A percentile compares a stretch with the other conserved stretches of the same genome.
Evolutionary conservation across 2,329 filamentous ascomycete genomes (phyloP).

Genomic region (Phyllosticta citribraziliensis): DNA sequence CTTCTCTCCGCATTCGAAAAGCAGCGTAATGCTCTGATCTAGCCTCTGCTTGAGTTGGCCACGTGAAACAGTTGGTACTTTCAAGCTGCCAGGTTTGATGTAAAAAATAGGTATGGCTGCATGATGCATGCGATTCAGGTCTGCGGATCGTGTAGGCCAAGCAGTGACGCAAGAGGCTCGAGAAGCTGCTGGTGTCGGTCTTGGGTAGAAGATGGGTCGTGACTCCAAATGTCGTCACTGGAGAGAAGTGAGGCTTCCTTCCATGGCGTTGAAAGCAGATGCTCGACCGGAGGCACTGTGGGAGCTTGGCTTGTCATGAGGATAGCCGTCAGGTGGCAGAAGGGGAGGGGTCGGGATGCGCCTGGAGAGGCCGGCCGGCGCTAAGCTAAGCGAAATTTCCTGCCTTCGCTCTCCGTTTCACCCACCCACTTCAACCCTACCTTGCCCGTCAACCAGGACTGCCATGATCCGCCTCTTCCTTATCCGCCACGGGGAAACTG

Average conservation of each 20-base stretch:
- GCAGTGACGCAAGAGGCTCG: too few species aligned
- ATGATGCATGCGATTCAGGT: neutral
- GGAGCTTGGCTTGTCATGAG: neutral
- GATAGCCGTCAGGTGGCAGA: neutral
- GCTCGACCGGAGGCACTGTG: neutral
- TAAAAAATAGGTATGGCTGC: neutral
- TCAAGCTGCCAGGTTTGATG: neutral
- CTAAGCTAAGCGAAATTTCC: neutral
- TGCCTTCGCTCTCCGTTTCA: neutral
- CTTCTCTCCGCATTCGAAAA: neutral
- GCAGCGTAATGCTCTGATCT: neutral
- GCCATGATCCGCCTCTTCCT: slow-evolving; percentile 56
- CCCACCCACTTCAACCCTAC: neutral
- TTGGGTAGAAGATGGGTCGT: too few species aligned
- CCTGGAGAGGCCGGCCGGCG: neutral
- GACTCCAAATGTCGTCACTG: too few species aligned
- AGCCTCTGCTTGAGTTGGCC: neutral
- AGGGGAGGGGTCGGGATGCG: neutral
- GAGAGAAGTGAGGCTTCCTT: too few species aligned
- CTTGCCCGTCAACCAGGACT: neutral
- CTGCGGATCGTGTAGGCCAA: neutral
- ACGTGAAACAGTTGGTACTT: neutral
- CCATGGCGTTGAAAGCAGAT: too few species aligned
- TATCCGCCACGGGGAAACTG: slow-evolving; percentile 80
- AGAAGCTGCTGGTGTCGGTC: too few species aligned